Base-by-base conservation (phyloP, 208 protist species). In the Acanthamoeba culbertsoni region DNA sequence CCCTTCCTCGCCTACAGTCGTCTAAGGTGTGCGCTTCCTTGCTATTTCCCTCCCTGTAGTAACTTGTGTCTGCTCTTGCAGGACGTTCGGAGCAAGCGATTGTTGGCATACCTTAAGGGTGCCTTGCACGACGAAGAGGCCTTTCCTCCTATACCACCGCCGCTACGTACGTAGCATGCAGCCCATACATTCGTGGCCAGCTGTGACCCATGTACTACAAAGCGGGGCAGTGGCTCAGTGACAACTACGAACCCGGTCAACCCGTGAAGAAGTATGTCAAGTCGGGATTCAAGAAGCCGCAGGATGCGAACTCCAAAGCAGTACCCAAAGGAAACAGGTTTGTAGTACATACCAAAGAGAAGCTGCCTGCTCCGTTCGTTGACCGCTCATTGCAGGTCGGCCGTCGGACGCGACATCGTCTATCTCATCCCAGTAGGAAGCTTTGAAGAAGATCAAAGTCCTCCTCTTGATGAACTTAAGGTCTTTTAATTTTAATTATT, bases 251-350 rank as follows among this genome's bases (percentile, higher is more conserved):
- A 26, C 23, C 68, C 7, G 68, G 68, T 4, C 68, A 79, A 42
- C 68, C 68, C 20, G 68, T 79, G 68, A 79, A 79, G 68, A 45
- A 79, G 68, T 79, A 79, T 42, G 33, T 43, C 68, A 79, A 79
- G 68, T 79, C 68, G 18, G 68, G 26, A 20, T 10, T 42, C 68
- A 45, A 59, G 51, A 59, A 23, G 23, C 16, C 51, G 14, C 51
- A 59, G 51, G 14, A n/a, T n/a, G n/a, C n/a, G n/a, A n/a, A n/a
- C n/a, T n/a, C n/a, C n/a, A n/a, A n/a, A n/a, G n/a, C 68, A 28
- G 37, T 23, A 0, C 35, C 68, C 33, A 79, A 79, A 42, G 42
- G 35, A 8, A 18, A 42, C 35, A 10, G 10, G 31, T 75, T 1
- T 6, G 0, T 1, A 45, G 65, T 12, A 35, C 31, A 45, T 12